Evolutionary conservation across 768 basidiomycete genomes (phyloP), one percentile per base, ranked within the genome.

Genomic region (Rubroboletus pulcherrimus): DNA sequence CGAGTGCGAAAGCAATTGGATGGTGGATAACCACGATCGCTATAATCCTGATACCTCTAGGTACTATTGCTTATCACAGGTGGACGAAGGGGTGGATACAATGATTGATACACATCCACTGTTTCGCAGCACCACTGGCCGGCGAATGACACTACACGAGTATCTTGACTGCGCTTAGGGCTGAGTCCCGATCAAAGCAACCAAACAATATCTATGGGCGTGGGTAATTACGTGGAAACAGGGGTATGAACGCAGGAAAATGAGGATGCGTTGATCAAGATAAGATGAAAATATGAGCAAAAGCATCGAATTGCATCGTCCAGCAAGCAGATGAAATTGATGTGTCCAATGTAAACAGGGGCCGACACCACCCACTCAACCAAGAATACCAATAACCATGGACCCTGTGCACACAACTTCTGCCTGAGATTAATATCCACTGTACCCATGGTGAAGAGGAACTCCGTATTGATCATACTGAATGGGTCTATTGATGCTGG

Each of bases 381-480:
- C 41, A 54, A 30, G 17, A n/a, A 43, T 29, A 42, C 30, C 35
- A 42, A 42, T 7, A 48, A 11, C 42, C 49, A 51, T 15, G 44
- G 26, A 21, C 31, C 48, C 29, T 26, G 47, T 11, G 38, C 11
- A 12, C 12, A 49, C 26, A 9, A 46, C 38, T 30, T 35, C 33
- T 29, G 15, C 24, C 44, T 12, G 7, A 33, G 38, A 17, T 51
- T 38, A 67, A 39, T 71, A 73, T 30, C 66, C 64, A 48, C 33
- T 45, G 40, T 71, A 71, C 30, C 69, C 70, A 53, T 86, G 81
- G 64, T 87, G 85, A 59, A 84, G 75, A 41, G 87, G 85, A 15
- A 86, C 77, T 51, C 77, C 79, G 53, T 75, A 78, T 48, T 68
- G 71, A 59, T 84, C 82, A 62, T 86, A 84, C 52, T 75, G 75